Conservation (phyloP, 768 basidiomycete species). For the Macrocybe gigantea region DNA sequence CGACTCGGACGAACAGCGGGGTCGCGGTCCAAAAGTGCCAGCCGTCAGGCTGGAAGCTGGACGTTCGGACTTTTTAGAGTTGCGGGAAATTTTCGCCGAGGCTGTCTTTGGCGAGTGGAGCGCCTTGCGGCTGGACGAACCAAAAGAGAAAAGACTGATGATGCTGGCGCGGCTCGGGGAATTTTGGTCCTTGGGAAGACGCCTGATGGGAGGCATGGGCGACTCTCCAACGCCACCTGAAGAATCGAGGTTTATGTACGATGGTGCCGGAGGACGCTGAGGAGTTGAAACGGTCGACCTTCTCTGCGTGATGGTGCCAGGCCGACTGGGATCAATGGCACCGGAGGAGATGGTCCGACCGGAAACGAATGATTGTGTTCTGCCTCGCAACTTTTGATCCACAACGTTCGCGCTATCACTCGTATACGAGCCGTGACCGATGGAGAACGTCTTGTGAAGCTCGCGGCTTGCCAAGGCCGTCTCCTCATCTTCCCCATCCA, state of each 20-base stretch:
- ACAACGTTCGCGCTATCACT: too few species aligned
- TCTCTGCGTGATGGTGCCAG: slow-evolving; percentile 21
- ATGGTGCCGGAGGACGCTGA: slow-evolving; percentile 27
- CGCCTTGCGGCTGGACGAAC: slow-evolving; percentile 3
- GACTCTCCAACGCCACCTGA: slow-evolving; percentile 64
- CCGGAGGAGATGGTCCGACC: slow-evolving; percentile 33
- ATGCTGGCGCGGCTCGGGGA: slow-evolving; percentile 36
- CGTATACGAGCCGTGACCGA: slow-evolving; percentile 4
- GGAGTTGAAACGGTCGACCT: slow-evolving; percentile 30
- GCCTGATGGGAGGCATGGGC: slow-evolving; percentile 35
- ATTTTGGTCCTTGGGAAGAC: slow-evolving; percentile 17
- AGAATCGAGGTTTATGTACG: slow-evolving; percentile 39
- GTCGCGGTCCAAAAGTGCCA: background rate
- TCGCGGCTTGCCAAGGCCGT: slow-evolving; percentile 20
- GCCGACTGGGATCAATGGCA: slow-evolving; percentile 28
- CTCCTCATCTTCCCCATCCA: slow-evolving; percentile 27
- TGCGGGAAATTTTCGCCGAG: slow-evolving; percentile 2
- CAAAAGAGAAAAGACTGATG: slow-evolving; percentile 47
- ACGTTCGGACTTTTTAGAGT: slow-evolving; percentile 1
- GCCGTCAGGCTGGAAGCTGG: background rate
- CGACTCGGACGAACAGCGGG: background rate
- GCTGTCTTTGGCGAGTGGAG: background rate
- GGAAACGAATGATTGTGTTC: slow-evolving; percentile 36
- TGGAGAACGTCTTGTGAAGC: slow-evolving; percentile 16
- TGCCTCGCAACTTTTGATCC: slow-evolving; percentile 11